Base-by-base conservation (phyloP, 2,329 filamentous ascomycete genomes). In the Coniochaeta sp. region DNA sequence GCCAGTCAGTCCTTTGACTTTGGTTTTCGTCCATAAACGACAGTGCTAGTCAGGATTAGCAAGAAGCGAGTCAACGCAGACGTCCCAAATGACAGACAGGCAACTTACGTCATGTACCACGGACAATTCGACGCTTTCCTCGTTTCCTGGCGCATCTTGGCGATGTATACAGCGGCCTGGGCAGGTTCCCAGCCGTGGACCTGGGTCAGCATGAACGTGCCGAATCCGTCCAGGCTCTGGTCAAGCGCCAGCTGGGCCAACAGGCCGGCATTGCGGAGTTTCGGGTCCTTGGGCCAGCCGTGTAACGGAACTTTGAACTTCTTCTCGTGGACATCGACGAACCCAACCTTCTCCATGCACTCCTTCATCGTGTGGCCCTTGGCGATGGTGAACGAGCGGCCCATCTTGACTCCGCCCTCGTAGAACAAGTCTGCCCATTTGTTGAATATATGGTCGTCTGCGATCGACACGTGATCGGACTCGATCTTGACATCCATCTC, bases 401-500 rank as follows among this genome's bases (percentile, higher is more conserved):
- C 70, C 1, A 74, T 65, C 33, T 67, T 70, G 26, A 67, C 70
- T 1, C 66, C 66, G 0, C 68, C 69, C 7, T 68, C 64, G 22
- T 67, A 62, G 54, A 74, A 67, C 28, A 71, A 60, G 17, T 66
- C 61, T 31, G 63, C 66, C 68, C 69, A 74, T 19, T 67, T 62
- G 67, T 63, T 5, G 67, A 66, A 70, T 44, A 68, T 65, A 1
- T 68, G 67, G 19, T 66, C 63, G 0, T 63, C 60, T 4, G 58
- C 38, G 22, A 58, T 16, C 11, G 17, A 19, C 22, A 31, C 52
- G 38, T 62, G 50, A 59, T 62, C 61, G 1, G 36, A 57, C 34
- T 56, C n/a, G 40, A 59, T 26, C 8, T 56, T 36, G 22, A 54
- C 54, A 44, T 62, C 52, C 55, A 62, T 68, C 55, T 73, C 71